Evolutionary conservation across 202 grass and related monocot genomes (phyloP).

Genomic region (Hordeum pubiflorum): DNA sequence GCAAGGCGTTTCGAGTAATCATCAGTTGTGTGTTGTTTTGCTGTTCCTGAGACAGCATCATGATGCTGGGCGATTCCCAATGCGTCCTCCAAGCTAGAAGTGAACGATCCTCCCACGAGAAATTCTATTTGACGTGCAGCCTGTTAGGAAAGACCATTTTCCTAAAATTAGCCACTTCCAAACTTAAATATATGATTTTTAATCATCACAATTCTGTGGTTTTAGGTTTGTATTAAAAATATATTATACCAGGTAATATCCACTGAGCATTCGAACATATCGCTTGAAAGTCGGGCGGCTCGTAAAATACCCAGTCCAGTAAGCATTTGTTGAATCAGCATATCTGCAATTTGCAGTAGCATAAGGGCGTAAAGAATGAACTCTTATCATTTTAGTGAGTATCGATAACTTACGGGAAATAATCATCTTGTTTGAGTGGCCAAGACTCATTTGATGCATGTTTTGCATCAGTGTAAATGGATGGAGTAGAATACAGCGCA

Average conservation of each 20-base stretch:
- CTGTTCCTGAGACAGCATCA: conserved; percentile 79
- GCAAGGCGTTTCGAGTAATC: conserved; percentile 83
- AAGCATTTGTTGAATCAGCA: conserved; percentile 81
- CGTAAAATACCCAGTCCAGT: conserved; percentile 95
- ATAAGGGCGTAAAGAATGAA: conserved; percentile 13
- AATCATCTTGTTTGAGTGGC: conserved; percentile 86
- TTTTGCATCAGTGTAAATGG: conserved; percentile 86
- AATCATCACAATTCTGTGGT: not conserved
- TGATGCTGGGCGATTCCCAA: conserved; percentile 89
- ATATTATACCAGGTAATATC: conserved; percentile 75
- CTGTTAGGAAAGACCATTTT: conserved; percentile 36
- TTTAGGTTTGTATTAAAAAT: not conserved
- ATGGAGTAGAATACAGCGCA: conserved; percentile 85
- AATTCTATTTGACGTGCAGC: conserved; percentile 80
- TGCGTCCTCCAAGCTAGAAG: conserved; percentile 70
- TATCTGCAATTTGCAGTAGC: conserved; percentile 48
- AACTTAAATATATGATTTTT: not conserved
- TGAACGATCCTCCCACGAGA: conserved; percentile 51
- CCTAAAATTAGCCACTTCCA: not conserved
- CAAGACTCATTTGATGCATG: conserved; percentile 78
- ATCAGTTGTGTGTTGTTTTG: conserved; percentile 79
- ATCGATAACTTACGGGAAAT: conserved; percentile 63
- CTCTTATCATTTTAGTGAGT: not conserved
- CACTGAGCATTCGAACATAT: conserved; percentile 68
- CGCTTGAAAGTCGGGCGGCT: conserved; percentile 79